Evolutionary conservation across 1,284 basidiomycete genomes (phyloP).

Genomic region (Melampsora occidentalis): DNA sequence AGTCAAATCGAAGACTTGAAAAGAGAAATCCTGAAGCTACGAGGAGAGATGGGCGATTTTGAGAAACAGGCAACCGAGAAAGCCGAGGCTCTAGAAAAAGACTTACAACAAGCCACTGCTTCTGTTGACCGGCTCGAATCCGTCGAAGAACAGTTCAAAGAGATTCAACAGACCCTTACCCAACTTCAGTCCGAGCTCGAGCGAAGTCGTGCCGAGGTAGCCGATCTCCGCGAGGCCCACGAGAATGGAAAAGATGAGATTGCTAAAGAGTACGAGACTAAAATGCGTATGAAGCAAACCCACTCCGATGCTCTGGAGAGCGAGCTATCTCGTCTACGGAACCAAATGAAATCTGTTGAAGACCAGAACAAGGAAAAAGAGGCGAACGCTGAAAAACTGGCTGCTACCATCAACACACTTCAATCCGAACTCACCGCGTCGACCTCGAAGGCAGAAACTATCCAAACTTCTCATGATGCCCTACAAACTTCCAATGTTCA

Average conservation of each 20-base stretch:
- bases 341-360: slow-evolving; percentile 26
- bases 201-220: slow-evolving; percentile 10
- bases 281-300: slow-evolving; percentile 41
- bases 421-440: slow-evolving; percentile 15
- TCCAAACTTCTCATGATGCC: slow-evolving; percentile 22
- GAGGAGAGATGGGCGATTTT: neutral
- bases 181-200: slow-evolving; percentile 16
- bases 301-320: slow-evolving; percentile 38
- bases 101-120: slow-evolving; percentile 14
- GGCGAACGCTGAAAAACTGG: slow-evolving; percentile 10
- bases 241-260: slow-evolving; percentile 35
- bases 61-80: slow-evolving; percentile 8
- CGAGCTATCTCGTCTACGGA: slow-evolving; percentile 32
- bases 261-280: slow-evolving; percentile 33
- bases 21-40: slow-evolving; percentile 20
- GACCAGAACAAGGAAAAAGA: slow-evolving; percentile 14
- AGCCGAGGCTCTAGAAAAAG: slow-evolving; percentile 10
- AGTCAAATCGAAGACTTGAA: slow-evolving; percentile 27
- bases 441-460: neutral
- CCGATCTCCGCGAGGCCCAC: slow-evolving; percentile 26
- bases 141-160: slow-evolving; percentile 18
- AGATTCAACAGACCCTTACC: neutral
- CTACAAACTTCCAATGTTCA: slow-evolving; percentile 25
- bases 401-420: slow-evolving; percentile 3
- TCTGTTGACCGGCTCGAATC: slow-evolving; percentile 8